Base-by-base conservation (phyloP, 768 basidiomycete genomes). In the Tulasnella sp. region DNA sequence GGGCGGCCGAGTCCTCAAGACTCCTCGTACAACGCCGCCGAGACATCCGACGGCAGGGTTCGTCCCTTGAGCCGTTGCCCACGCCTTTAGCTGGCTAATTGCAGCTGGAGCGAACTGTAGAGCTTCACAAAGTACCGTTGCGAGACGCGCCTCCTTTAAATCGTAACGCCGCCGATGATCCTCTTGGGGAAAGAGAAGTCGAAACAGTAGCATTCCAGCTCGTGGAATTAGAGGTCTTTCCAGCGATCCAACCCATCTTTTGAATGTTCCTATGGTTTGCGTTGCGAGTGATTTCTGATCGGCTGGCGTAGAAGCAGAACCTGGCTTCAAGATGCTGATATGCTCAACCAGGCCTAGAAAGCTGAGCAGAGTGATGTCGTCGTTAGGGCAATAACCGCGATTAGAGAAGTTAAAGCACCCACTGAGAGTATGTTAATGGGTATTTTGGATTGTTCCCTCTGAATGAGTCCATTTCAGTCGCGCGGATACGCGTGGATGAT, bases 131-230 rank as follows among this genome's bases (percentile, higher is more conserved):
- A 94, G 73, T 27, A 76, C 69, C 10, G 71, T 68, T 1, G 78
- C 76, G 19, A 94, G 75, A 32, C 71, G 76, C 13, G 74, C 71
- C 72, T 92, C 89, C 68, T 86, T 80, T 67, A 92, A 74, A 32
- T 81, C 80, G 65, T 85, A 94, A 68, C 81, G 81, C 23, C 93
- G 76, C 15, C 77, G 70, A 1, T 73, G 65, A 61, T 93, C 88
- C 59, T 89, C 82, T 62, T 93, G 84, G 0, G 93, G 91, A 67
- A 93, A 94, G n/a, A 95, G 72, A 3, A 92, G 70, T 5, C 82
- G 79, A 65, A 94, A 83, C 29, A 89, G 70, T 4, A 77, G 76
- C 13, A 76, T 73, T 8, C 83, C 80, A 0, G 81, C 83, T 3
- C 78, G 76, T 0, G 68, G 67, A 0, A 80, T 78, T 21, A 85